A percentile compares a stretch with the other conserved stretches of the same genome.
Evolutionary conservation across 2,329 filamentous ascomycete species (phyloP).

Genomic region (Colletotrichum scovillei): DNA sequence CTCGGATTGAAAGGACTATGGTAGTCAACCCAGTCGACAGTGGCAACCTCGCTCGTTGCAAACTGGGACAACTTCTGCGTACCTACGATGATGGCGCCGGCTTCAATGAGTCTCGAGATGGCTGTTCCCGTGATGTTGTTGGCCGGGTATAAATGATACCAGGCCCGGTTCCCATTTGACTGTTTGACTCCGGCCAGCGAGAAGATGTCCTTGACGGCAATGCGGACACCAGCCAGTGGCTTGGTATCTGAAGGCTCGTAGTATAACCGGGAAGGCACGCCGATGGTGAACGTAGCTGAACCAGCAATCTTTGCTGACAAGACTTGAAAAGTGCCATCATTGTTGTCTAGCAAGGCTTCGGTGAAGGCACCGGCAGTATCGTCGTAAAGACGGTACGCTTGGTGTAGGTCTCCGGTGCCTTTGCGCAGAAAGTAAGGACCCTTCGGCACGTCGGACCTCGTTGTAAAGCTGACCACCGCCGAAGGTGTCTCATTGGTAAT

Average conservation of each 20-base stretch:
- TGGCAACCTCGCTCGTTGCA: slow-evolving; percentile 55
- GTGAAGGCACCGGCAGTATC: slow-evolving; percentile 38
- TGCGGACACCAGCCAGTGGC: slow-evolving; percentile 61
- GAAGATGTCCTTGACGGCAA: slow-evolving; percentile 71
- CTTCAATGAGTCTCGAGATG: slow-evolving; percentile 68
- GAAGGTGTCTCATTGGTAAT: too few species aligned
- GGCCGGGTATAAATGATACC: slow-evolving; percentile 64
- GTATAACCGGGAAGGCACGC: slow-evolving; percentile 69
- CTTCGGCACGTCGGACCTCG: too few species aligned
- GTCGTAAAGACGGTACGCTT: slow-evolving; percentile 40
- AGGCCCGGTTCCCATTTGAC: slow-evolving; percentile 68
- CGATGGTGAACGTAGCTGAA: slow-evolving; percentile 40
- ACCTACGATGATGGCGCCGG: slow-evolving; percentile 64
- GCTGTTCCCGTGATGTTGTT: slow-evolving; percentile 59
- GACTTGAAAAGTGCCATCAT: slow-evolving; percentile 9
- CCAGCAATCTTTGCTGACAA: slow-evolving; percentile 31
- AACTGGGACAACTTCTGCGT: slow-evolving; percentile 61
- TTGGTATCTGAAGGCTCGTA: slow-evolving; percentile 58
- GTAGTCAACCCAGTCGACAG: slow-evolving; percentile 59
- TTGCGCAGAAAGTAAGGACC: slow-evolving; percentile 38
- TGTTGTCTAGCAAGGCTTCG: slow-evolving; percentile 1
- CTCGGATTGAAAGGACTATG: slow-evolving; percentile 57
- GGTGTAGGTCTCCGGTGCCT: slow-evolving; percentile 25
- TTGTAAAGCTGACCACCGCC: too few species aligned
- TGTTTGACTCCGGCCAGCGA: slow-evolving; percentile 66